A percentile compares a stretch with the other conserved stretches of the same genome.
Conservation (phyloP, 345 rosid species). For the Salix exigua region DNA sequence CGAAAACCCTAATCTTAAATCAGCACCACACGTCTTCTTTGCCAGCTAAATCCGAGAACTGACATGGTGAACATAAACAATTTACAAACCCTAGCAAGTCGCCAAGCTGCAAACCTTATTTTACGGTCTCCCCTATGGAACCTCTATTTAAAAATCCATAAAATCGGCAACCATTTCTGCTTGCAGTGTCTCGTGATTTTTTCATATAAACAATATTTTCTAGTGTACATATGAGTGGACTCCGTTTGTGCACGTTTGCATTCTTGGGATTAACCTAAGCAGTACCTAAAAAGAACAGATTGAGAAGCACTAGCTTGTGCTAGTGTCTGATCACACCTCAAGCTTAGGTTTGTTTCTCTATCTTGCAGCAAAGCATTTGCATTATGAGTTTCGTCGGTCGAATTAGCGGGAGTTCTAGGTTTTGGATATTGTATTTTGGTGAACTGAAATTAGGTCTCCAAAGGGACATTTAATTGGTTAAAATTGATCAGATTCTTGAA, state of each 20-base stretch:
- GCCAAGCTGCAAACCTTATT: neutral
- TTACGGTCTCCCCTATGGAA: neutral
- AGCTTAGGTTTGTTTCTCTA: conserved; percentile 10
- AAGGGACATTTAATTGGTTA: neutral
- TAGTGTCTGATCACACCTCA: neutral
- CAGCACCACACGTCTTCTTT: neutral
- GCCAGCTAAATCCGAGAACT: neutral
- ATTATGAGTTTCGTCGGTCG: neutral
- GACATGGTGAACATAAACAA: neutral
- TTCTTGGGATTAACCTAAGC: conserved; percentile 4
- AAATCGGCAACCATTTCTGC: neutral
- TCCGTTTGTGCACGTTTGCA: conserved; percentile 10
- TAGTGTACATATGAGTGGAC: conserved; percentile 1
- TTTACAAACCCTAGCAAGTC: neutral
- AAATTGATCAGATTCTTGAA: no score
- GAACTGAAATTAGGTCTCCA: neutral
- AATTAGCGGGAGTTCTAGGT: neutral
- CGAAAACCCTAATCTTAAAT: neutral
- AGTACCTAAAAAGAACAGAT: neutral
- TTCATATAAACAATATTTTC: neutral
- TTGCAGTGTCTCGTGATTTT: neutral
- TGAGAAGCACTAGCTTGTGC: neutral
- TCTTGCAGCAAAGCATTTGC: neutral
- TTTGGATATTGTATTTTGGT: neutral
- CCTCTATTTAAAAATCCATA: neutral